Conservation (phyloP, 1,284 basidiomycete genomes). For the Ganoderma lucidum region DNA sequence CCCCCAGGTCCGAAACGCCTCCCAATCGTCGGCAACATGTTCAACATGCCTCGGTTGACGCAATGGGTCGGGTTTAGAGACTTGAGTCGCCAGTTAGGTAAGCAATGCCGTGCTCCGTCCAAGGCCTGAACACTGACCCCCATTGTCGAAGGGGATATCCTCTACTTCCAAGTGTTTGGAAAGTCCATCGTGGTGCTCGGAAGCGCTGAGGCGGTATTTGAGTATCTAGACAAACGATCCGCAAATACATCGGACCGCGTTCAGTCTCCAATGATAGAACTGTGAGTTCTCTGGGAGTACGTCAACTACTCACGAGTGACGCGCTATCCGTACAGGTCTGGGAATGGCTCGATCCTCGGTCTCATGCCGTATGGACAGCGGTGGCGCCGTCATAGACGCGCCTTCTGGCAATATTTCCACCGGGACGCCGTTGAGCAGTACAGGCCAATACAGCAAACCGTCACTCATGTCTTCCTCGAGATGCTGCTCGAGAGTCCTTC, state of each 20-base stretch:
- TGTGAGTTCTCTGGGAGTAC: conserved; percentile 4
- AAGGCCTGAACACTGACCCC: not conserved
- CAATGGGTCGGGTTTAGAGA: conserved; percentile 14
- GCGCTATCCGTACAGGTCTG: not conserved
- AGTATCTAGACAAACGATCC: conserved; percentile 26
- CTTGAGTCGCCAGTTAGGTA: conserved; percentile 11
- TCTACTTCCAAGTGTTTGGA: conserved; percentile 36
- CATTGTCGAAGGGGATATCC: conserved; percentile 29
- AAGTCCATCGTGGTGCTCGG: conserved; percentile 35
- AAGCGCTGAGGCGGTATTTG: conserved; percentile 15
- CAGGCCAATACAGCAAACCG: not conserved
- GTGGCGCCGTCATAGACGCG: conserved; percentile 17
- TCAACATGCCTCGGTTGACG: conserved; percentile 7
- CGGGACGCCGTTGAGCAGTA: not conserved
- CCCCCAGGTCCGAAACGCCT: conserved; percentile 19
- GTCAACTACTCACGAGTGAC: not conserved
- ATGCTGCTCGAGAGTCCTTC: not conserved
- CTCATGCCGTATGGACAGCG: conserved; percentile 18
- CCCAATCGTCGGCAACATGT: conserved; percentile 16
- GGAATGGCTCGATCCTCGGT: conserved; percentile 1
- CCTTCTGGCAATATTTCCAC: conserved; percentile 15
- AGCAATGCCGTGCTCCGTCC: not conserved
- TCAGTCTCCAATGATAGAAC: not conserved
- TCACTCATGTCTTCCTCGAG: not conserved
- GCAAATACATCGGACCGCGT: conserved; percentile 26